Conservation (phyloP, 495 filamentous ascomycete species). For the Penicillium roqueforti region DNA sequence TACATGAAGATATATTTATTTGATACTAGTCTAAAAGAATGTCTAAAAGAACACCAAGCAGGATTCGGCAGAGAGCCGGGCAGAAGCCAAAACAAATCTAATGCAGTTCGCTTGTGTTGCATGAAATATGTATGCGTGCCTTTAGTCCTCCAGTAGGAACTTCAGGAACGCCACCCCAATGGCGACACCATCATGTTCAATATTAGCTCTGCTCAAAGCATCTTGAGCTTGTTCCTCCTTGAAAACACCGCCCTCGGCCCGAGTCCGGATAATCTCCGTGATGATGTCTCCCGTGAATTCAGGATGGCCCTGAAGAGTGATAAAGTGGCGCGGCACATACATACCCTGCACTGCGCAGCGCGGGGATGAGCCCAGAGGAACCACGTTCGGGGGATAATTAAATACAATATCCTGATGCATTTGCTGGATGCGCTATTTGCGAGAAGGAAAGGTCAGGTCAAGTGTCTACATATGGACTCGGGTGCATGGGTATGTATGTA, state of each 20-base stretch:
- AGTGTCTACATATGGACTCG: neutral
- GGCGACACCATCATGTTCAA: slow-evolving; percentile 69
- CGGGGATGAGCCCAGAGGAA: slow-evolving; percentile 61
- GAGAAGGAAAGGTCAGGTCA: neutral
- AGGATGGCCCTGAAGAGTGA: slow-evolving; percentile 88
- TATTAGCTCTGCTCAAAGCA: slow-evolving; percentile 58
- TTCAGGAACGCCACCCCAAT: slow-evolving; percentile 67
- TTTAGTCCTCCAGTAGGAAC: slow-evolving; percentile 60
- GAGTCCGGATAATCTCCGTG: slow-evolving; percentile 56
- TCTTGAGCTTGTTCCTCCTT: slow-evolving; percentile 58
- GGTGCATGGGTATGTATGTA: neutral
- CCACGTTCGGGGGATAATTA: slow-evolving; percentile 55
- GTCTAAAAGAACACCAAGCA: neutral
- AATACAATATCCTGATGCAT: slow-evolving; percentile 87
- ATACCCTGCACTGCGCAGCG: slow-evolving; percentile 77
- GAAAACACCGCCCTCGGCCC: slow-evolving; percentile 63
- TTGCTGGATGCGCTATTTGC: slow-evolving; percentile 67
- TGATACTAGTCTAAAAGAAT: neutral
- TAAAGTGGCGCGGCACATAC: slow-evolving; percentile 59
- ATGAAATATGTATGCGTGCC: neutral
- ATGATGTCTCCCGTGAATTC: slow-evolving; percentile 80
- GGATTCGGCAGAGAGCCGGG: neutral
- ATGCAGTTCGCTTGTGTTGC: neutral
- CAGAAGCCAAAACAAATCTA: neutral
- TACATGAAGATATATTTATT: neutral